Evolutionary conservation across 1,139 yeast species (phyloP), one percentile per base, ranked within the genome.

Genomic region (Casaregolazyma suthepensis): DNA sequence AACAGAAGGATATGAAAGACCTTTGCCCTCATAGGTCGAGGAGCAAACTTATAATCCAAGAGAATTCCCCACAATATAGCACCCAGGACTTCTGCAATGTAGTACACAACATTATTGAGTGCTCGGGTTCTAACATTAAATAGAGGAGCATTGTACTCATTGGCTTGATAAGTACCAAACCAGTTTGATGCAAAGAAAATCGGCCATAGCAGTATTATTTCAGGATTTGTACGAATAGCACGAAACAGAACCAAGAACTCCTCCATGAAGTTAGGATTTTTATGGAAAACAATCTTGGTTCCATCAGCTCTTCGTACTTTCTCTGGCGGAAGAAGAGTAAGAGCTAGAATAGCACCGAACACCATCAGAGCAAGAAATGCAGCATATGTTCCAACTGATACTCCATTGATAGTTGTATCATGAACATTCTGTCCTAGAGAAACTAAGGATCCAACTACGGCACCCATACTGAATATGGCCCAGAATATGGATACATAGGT

Each of bases 101-200:
- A 81, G 68, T 80, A 81, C 52, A 81, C 74, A 53, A 80, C 71
- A 20, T 81, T 77, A 69, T 81, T 80, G 62, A 81, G 74, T 2
- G 85, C 77, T 63, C 85, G 75, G 26, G 85, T 78, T 66, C 84
- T 74, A 52, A 79, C 67, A 62, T 75, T 78, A 67, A 81, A 81
- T 55, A 78, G 71, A 17, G 78, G 77, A 42, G 78, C 78, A 63
- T 80, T 81, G 64, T 77, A 72, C 56, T 77, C 78, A 62, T 79
- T 79, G 61, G 78, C 79, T 66, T 81, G 84, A 66, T 81, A 81
- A 45, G 84, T 78, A 71, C 79, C 79, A 69, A 79, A 81, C 80
- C 81, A 80, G 71, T 81, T 81, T 35, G 85, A 79, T n/a, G 81
- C 75, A 60, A 78, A 77, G 63, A 80, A 81, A 80, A 79, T 76